phyloP scores from a whole-genome alignment of 495 filamentous ascomycete genomes.

The Aspergillus sclerotiicarbonarius region DNA sequence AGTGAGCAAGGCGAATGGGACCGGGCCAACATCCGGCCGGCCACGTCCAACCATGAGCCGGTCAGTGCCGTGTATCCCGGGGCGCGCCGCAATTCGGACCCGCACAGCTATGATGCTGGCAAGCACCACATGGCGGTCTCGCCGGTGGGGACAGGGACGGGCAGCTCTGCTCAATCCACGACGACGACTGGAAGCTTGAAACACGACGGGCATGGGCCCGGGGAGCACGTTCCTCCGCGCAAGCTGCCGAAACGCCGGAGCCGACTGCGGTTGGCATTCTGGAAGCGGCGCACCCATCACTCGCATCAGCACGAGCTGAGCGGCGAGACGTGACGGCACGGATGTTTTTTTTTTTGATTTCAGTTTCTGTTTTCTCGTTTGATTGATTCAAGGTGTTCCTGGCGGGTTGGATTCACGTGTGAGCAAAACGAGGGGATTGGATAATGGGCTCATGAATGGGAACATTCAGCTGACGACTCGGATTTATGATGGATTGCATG shows the following conservation, averaged over 20 bases:
- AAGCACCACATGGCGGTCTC: slow-evolving; percentile 28
- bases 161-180: slow-evolving; percentile 32
- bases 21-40: slow-evolving; percentile 10
- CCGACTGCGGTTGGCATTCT: slow-evolving; percentile 46
- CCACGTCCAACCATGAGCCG: slow-evolving; percentile 16
- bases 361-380: slow-evolving; percentile 11
- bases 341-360: slow-evolving; percentile 6
- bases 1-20: slow-evolving; percentile 25
- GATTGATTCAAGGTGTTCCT: slow-evolving; percentile 17
- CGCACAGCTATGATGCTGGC: slow-evolving; percentile 24
- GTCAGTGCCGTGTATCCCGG: slow-evolving; percentile 11
- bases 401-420: slow-evolving; percentile 19
- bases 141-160: slow-evolving; percentile 23
- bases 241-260: slow-evolving; percentile 40
- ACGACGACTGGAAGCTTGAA: slow-evolving; percentile 32
- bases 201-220: slow-evolving; percentile 22
- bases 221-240: slow-evolving; percentile 16
- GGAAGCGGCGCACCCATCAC: slow-evolving; percentile 40
- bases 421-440: slow-evolving; percentile 13
- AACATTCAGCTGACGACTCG: slow-evolving; percentile 31
- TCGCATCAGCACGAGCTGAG: slow-evolving; percentile 36
- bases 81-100: slow-evolving; percentile 17
- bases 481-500: slow-evolving; percentile 33
- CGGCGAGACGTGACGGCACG: slow-evolving; percentile 33
- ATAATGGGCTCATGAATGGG: slow-evolving; percentile 32